Base-by-base conservation (phyloP, 805 yeast genomes). In the Candida chauliodis region DNA sequence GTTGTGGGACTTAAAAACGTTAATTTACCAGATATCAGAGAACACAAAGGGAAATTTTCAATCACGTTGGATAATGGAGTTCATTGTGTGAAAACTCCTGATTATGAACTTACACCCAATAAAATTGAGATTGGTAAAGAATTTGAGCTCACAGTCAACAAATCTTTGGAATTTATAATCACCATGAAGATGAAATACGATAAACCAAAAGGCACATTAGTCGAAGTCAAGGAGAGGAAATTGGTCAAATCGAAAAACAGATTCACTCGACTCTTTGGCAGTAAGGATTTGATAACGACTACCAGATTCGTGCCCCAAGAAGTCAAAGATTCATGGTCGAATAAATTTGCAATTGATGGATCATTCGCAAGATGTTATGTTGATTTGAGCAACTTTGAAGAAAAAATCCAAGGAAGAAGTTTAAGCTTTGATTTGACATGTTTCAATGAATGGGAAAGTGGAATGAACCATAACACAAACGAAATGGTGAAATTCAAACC, bases 301-400 rank as follows among this genome's bases (percentile, higher is more conserved):
- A 76, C 78, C 37, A 76, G 64, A 46, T 75, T 69, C 43, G 74
- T 79, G 5, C 69, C 79, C 2, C 67, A 68, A 43, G 69, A 74
- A 22, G 66, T 73, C 1, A 58, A 60, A 3, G 95, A 84, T 61
- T 62, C 71, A 2, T 76, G 91, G 83, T 75, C 74, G 23, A 58
- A 67, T 23, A 63, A 75, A 39, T 73, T 88, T 45, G 96, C 97
- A 1, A 69, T 71, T 23, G 95, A 88, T 57, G 98, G 98, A 2
- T 86, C 96, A 25, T 89, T 86, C 69, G 96, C 88, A 7, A 73
- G 91, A 51, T 76, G 84, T 38, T 79, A 82, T 48, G 67, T 90
- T 38, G 74, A 74, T 32, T 81, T 84, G 50, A 71, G 73, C 17
- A 76, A 75, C 40, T 74, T 75, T 49, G 80, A 80, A 50, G 59